Base-by-base conservation (phyloP, 2,329 filamentous ascomycete genomes). In the Fusarium zealandicum region DNA sequence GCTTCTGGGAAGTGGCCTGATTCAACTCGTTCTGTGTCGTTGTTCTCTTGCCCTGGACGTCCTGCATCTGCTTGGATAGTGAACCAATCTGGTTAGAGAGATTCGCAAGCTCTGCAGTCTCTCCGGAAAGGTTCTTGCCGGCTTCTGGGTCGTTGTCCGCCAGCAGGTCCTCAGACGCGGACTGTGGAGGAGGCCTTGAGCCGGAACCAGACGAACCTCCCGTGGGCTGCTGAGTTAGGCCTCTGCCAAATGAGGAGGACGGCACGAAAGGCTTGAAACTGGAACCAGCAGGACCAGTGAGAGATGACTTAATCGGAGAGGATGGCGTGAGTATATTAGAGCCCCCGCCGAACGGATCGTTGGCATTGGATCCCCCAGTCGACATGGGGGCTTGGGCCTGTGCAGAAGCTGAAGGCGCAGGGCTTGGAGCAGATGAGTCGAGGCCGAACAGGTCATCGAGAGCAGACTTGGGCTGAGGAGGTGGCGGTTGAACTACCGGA, bases 81-180 rank as follows among this genome's bases (percentile, higher is more conserved):
- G 90, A 93, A 27, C 92, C 88, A 61, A 99, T 92, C 73, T 98
- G 95, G 72, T 96, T 98, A 1, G 93, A 97, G 65, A 99, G 81
- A 70, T 99, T 98, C 44, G 93, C 95, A 52, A 99, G 82, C 72
- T 99, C 95, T 0, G 90, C 89, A 3, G 93, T 95, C 70, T 99
- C 95, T 61, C 87, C 89, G 1, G 90, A 95, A 20, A 98, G 79
- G 72, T 90, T 96, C 73, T 90, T 95, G 75, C 88, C 93, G 49
- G 93, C 86, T 68, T 96, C 92, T 1, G 90, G 89, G 62, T 98
- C 93, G 61, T 88, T 89, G 65, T 97, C 93, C 13, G 90, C 91
- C n/a, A 99, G 81, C 7, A 98, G 81, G 72, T 98, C 95, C 66
- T 97, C 92, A 43, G 88, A 81, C 9, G 80, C 79, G 43, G 83